Evolutionary conservation across 495 filamentous ascomycete species (phyloP).

Genomic region (Pyrenula massariospora): DNA sequence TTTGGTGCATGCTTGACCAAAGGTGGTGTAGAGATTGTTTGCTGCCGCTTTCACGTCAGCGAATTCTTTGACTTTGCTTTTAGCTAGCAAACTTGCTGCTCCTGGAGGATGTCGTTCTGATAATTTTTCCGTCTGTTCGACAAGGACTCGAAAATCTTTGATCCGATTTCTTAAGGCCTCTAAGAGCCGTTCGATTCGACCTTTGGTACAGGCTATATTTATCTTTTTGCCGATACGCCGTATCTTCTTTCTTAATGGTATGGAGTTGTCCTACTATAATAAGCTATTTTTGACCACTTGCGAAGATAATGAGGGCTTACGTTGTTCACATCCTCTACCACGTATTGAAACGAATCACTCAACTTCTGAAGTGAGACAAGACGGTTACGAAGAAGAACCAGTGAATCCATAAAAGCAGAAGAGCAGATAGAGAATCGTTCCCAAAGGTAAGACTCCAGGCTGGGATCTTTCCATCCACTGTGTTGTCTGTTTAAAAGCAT

Average conservation of each 20-base stretch:
- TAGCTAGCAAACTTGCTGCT: not conserved
- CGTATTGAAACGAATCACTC: not conserved
- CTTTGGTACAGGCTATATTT: constrained; percentile 7
- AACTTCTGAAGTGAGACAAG: not conserved
- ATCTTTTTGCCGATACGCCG: constrained; percentile 6
- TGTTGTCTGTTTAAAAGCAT: not conserved
- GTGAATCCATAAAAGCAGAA: not conserved
- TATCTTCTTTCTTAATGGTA: not conserved
- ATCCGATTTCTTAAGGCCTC: not conserved
- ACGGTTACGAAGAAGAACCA: not conserved
- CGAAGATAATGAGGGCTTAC: not conserved
- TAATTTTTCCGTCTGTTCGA: not conserved
- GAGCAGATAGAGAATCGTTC: not conserved
- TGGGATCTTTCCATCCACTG: not conserved
- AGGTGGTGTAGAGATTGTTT: constrained; percentile 19
- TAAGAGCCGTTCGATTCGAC: constrained; percentile 3
- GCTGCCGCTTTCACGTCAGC: constrained; percentile 16
- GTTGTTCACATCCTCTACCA: not conserved
- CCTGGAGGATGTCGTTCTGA: not conserved
- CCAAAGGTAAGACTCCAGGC: not conserved
- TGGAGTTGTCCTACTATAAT: not conserved
- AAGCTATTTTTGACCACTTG: not conserved
- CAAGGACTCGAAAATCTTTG: not conserved
- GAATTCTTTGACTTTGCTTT: constrained; percentile 8
- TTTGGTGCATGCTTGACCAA: constrained; percentile 17